These are phyloP conservation scores for Oxyria digyna DNA, from an alignment of 148 eudicot species.

Conservation along the genomic window DNA sequence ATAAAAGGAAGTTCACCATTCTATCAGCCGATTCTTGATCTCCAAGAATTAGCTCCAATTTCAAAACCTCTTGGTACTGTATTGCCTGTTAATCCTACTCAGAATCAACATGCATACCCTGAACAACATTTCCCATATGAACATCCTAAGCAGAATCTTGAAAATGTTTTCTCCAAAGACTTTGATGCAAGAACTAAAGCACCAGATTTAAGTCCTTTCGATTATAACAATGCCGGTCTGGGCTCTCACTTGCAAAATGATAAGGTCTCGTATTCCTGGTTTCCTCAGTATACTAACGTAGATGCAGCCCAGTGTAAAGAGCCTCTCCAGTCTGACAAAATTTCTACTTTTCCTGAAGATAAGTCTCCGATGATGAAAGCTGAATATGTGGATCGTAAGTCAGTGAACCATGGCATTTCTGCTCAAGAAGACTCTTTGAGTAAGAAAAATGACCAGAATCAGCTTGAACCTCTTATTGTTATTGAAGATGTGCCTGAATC, in stretches of 20 bases:
- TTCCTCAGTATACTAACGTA: slow-evolving; percentile 14
- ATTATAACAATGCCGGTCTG: slow-evolving; percentile 12
- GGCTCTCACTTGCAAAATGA: slow-evolving; percentile 8
- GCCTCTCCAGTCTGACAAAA: slow-evolving; percentile 28
- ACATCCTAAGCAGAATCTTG: slow-evolving; percentile 17
- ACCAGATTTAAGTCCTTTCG: slow-evolving; percentile 7
- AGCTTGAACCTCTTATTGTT: slow-evolving; percentile 30
- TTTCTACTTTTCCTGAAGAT: slow-evolving; percentile 18
- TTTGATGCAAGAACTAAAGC: not conserved
- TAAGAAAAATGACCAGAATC: slow-evolving; percentile 16
- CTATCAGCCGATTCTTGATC: slow-evolving; percentile 18
- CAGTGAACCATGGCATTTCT: slow-evolving; percentile 10
- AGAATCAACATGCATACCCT: slow-evolving; percentile 16
- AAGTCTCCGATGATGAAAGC: slow-evolving; percentile 18
- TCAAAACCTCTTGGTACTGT: slow-evolving; percentile 12
- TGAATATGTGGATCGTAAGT: slow-evolving; percentile 15
- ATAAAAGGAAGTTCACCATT: slow-evolving; percentile 16
- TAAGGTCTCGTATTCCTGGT: slow-evolving; percentile 13
- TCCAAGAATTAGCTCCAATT: slow-evolving; percentile 12
- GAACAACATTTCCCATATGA: slow-evolving; percentile 20
- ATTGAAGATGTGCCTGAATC: slow-evolving; percentile 22
- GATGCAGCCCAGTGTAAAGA: slow-evolving; percentile 23
- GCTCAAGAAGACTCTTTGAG: slow-evolving; percentile 13
- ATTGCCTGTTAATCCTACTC: slow-evolving; percentile 15
- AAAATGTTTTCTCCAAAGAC: slow-evolving; percentile 12